A percentile compares a stretch with the other conserved stretches of the same genome.
Conservation (phyloP, 768 basidiomycete genomes). For the Xerocomus spinulosus region DNA sequence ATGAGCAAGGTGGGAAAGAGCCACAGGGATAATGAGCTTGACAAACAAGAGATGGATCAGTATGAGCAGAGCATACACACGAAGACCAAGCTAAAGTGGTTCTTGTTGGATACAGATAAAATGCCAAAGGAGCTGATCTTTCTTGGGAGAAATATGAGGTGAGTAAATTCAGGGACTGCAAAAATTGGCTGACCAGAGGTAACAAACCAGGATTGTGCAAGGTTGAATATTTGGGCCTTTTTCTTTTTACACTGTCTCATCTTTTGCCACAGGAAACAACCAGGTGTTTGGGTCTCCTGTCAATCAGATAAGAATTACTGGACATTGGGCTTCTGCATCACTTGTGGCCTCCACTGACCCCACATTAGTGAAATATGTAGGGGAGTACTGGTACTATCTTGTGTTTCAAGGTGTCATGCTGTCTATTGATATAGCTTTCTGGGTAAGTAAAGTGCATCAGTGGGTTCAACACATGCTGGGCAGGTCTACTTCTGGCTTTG, state of each 20-base stretch:
- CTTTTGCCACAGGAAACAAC: conserved; percentile 56
- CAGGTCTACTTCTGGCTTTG: conserved; percentile 52
- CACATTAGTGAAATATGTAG: conserved; percentile 37
- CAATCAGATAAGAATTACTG: conserved; percentile 87
- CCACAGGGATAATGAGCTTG: conserved; percentile 5
- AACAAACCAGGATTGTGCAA: conserved; percentile 33
- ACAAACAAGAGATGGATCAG: conserved; percentile 40
- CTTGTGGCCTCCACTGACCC: conserved; percentile 45
- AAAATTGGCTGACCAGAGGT: not conserved
- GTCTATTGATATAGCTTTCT: conserved; percentile 70
- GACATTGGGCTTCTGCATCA: conserved; percentile 73
- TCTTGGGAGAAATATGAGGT: conserved; percentile 74
- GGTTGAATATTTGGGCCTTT: conserved; percentile 17
- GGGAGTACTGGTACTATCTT: conserved; percentile 55
- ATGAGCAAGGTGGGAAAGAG: conserved; percentile 2
- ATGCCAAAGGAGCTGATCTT: conserved; percentile 78
- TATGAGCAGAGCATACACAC: conserved; percentile 67
- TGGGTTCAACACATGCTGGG: conserved; percentile 42
- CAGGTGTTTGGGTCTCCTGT: conserved; percentile 82
- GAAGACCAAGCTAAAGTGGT: conserved; percentile 62
- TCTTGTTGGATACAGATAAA: conserved; percentile 68
- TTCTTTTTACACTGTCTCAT: too few relatives aligned
- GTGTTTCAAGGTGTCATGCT: conserved; percentile 63
- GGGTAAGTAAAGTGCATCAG: conserved; percentile 49
- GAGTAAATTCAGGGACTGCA: conserved; percentile 1